phyloP scores from a whole-genome alignment of 768 basidiomycete genomes.

The Leccinum olivaceopallidum region DNA sequence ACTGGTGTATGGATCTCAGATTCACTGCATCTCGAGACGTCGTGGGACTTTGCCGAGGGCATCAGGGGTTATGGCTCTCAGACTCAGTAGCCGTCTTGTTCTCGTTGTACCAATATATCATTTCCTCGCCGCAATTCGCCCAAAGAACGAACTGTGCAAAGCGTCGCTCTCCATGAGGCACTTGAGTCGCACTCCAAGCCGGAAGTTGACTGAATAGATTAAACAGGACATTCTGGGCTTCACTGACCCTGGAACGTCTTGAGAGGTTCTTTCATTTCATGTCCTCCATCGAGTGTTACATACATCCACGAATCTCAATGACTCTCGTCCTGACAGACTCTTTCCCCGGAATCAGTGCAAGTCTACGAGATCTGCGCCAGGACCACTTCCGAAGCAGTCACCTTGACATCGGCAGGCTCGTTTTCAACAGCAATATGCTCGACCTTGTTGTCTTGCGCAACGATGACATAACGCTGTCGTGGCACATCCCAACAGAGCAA shows the following conservation, averaged over 20 bases:
- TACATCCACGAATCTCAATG: too few species aligned
- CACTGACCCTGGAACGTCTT: too few species aligned
- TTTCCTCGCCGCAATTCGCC: not conserved
- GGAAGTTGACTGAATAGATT: too few species aligned
- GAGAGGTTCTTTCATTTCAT: too few species aligned
- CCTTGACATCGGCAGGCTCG: constrained; percentile 45
- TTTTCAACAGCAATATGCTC: constrained; percentile 53
- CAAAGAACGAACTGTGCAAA: not conserved
- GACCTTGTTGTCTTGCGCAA: constrained; percentile 61
- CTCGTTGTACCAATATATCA: constrained; percentile 13
- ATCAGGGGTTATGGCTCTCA: constrained; percentile 91
- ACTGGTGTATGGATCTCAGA: constrained; percentile 80
- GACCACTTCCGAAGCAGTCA: constrained; percentile 51
- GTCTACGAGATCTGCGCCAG: constrained; percentile 36
- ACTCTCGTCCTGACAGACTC: not conserved
- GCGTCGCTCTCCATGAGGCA: not conserved
- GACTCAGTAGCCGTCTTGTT: constrained; percentile 34
- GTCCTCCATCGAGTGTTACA: too few species aligned
- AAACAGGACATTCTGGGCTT: too few species aligned
- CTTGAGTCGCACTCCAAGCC: too few species aligned
- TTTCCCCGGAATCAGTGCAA: too few species aligned
- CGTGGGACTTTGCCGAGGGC: constrained; percentile 92
- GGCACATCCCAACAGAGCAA: too few species aligned
- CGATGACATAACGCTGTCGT: constrained; percentile 52
- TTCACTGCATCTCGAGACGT: constrained; percentile 69